Base-by-base conservation (phyloP, 1,139 yeast species). In the Diutina rugosa region DNA sequence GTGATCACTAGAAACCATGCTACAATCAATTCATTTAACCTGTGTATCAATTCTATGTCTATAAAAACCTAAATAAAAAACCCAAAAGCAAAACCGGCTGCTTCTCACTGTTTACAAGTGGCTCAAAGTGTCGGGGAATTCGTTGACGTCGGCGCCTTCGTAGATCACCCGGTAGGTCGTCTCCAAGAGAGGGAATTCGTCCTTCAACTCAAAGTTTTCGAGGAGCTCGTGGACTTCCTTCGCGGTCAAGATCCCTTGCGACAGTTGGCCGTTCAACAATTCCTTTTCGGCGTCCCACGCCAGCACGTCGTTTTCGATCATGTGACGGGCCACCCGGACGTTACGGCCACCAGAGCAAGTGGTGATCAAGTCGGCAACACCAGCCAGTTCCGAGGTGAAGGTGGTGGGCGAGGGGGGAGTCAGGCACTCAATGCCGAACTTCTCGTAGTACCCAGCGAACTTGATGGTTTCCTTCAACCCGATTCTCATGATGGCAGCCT, bases 311-410 rank as follows among this genome's bases (percentile, higher is more conserved):
- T 78, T 75, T 62, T 74, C 68, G 32, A 78, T 75, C 80, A 76
- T 76, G 63, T 74, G 72, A 60, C 76, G 71, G 26, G 77, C 80
- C 49, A 76, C 77, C 63, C 72, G 74, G 56, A 76, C 80, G 64
- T 76, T 76, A 67, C 80, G 72, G 56, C 80, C 80, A 56, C 80
- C 80, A 35, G 78, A 63, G 61, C 80, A 76, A 44, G 80, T 75
- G 47, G 80, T 76, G 61, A 76, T 76, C 61, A 76, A 72, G 61
- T 76, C 80, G 54, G 80, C 80, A 48, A 76, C 80, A 57, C 80
- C 80, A n/a, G 80, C 80, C 30, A 75, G 69, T 63, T 76, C 80
- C 54, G 69, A 70, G 12, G 79, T 76, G 63, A 76, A 76, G 12
- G 80, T 76, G 26, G 30, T 35, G 26, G 41, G 53, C 44, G 10